Base-by-base conservation (phyloP, 768 basidiomycete species). In the Fomitopsis pulvina region DNA sequence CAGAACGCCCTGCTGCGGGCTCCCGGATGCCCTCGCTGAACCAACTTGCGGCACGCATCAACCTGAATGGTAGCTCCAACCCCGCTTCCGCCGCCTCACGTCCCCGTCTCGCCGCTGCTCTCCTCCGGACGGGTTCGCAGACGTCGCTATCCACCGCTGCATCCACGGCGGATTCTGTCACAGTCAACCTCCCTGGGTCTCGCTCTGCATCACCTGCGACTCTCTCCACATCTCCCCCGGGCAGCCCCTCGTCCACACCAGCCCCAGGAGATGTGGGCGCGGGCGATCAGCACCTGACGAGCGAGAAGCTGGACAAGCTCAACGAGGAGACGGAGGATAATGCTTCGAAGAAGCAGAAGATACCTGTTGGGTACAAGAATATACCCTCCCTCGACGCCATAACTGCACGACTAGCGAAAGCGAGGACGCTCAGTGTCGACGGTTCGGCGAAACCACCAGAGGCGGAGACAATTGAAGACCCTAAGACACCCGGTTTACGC, bases 331-430 rank as follows among this genome's bases (percentile, higher is more conserved):
- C 69, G 14, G 37, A 53, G 24, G 22, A 67, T n/a, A n/a, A n/a
- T 34, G 50, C 55, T 27, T 45, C 53, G 62, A 72, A 54, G 25
- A 68, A 69, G 64, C 66, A 64, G 55, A 77, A 73, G 65, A 59
- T 69, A 48, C 67, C 69, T 30, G 60, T 68, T n/a, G 89, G 89
- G 21, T 92, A 89, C 68, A 92, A 90, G 81, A 91, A 90, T 60
- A 86, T 92, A 39, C 90, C 90, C 12, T 81, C 79, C 54, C 77
- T 92, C 47, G 88, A 91, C 61, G 87, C 85, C 25, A 92, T 92
- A 69, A 87, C 89, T 1, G 85, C 84, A 27, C 79, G 85, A 30
- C 69, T 91, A 51, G 85, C 81, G 46, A 85, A 85, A 68, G 73
- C 83, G 25, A 72, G 84, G 47, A 73, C 80, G 29, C 73, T 90